These are phyloP conservation scores for Ogataea pilisensis DNA, from an alignment of 805 yeast genomes.

Conservation along the genomic window DNA sequence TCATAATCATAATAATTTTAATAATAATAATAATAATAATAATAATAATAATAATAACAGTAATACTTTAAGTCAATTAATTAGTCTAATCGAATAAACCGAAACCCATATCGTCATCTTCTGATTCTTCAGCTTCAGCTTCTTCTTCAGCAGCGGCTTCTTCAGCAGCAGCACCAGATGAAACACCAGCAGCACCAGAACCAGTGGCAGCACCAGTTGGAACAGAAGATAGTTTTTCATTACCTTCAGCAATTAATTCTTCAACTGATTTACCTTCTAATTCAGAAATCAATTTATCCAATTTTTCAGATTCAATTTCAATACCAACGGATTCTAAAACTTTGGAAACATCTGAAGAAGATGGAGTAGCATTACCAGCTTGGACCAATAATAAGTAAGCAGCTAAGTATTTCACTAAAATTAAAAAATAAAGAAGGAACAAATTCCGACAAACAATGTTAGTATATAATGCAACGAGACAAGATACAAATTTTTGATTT, in stretches of 20 bases:
- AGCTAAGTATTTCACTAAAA: constrained; percentile 88
- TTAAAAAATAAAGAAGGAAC: too few species aligned
- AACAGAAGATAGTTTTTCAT: constrained; percentile 73
- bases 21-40: background rate
- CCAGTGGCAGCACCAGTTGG: constrained; percentile 82
- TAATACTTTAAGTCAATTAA: constrained; percentile 1
- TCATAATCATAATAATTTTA: too few species aligned
- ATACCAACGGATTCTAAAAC: constrained; percentile 73
- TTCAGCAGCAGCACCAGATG: constrained; percentile 50
- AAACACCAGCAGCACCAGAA: constrained; percentile 52
- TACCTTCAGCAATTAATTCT: constrained; percentile 77
- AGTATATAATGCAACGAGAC: constrained; percentile 3
- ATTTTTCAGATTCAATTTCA: constrained; percentile 76
- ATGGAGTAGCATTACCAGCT: constrained; percentile 82
- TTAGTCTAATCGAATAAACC: constrained; percentile 90
- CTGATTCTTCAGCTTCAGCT: constrained; percentile 48
- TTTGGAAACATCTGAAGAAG: constrained; percentile 70
- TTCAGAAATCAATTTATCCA: constrained; percentile 66
- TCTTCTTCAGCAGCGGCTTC: constrained; percentile 55
- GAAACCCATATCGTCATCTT: constrained; percentile 72
- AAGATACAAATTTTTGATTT: too few species aligned
- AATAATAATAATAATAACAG: background rate
- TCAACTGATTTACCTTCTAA: constrained; percentile 72
- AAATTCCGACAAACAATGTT: too few species aligned
- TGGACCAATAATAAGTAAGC: constrained; percentile 86